Conservation (phyloP, 371 early-diverging fungal genomes). For the Basidiobolus meristosporus region DNA sequence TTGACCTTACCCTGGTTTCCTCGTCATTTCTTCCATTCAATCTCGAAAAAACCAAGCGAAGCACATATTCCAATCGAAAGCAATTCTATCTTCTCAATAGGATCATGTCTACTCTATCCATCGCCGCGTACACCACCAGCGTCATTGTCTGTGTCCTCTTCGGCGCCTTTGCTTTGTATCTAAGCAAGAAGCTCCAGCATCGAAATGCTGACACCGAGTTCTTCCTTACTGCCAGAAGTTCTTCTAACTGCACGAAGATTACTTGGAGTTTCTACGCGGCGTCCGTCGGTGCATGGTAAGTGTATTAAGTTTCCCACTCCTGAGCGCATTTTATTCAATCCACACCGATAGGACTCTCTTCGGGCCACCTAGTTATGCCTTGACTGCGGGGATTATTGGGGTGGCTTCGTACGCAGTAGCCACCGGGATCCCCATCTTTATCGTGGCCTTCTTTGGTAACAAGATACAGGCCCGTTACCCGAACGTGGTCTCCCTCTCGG, state of each 20-base stretch:
- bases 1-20: too few relatives aligned
- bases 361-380: conserved; percentile 13
- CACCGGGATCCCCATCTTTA: conserved; percentile 24
- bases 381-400: conserved; percentile 22
- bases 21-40: too few relatives aligned
- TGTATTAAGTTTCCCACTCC: too few relatives aligned
- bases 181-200: too few relatives aligned
- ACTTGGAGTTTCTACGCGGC: conserved; percentile 10
- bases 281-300: conserved; percentile 15
- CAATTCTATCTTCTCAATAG: too few relatives aligned
- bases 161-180: too few relatives aligned
- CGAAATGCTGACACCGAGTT: conserved; percentile 1
- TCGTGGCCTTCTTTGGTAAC: conserved; percentile 23
- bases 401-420: conserved; percentile 23
- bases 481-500: conserved; percentile 16
- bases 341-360: conserved; percentile 8
- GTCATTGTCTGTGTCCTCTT: too few relatives aligned
- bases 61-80: too few relatives aligned
- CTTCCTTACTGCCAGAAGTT: conserved; percentile 10
- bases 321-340: too few relatives aligned
- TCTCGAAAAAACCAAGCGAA: too few relatives aligned
- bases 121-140: too few relatives aligned
- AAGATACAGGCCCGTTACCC: conserved; percentile 19
- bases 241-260: conserved; percentile 8
- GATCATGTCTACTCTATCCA: too few relatives aligned